Evolutionary conservation across 2,329 filamentous ascomycete species (phyloP).

Genomic region (Didymella sp.): DNA sequence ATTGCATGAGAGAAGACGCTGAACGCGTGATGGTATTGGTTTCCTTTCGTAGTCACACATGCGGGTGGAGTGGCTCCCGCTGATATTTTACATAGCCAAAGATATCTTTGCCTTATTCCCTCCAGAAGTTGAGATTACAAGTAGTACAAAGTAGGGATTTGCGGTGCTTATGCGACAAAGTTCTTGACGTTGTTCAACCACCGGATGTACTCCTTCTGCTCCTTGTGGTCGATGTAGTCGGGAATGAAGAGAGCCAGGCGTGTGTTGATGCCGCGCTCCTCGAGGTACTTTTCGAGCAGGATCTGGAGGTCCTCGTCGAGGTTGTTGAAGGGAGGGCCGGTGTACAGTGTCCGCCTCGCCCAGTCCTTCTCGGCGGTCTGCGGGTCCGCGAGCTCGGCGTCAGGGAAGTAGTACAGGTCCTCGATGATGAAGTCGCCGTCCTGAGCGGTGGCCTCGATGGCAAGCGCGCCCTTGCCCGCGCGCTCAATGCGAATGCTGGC

Average conservation of each 20-base stretch:
- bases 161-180: slow-evolving; percentile 69
- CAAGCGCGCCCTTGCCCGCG: slow-evolving; percentile 80
- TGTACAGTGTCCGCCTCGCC: slow-evolving; percentile 79
- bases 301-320: slow-evolving; percentile 95
- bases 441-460: slow-evolving; percentile 84
- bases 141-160: slow-evolving; percentile 27
- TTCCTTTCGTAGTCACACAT: slow-evolving; percentile 15
- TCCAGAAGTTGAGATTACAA: slow-evolving; percentile 23
- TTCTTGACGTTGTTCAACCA: slow-evolving; percentile 88
- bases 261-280: slow-evolving; percentile 90
- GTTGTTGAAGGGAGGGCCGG: slow-evolving; percentile 90
- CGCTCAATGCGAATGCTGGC: slow-evolving; percentile 91
- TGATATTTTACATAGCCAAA: slow-evolving; percentile 38
- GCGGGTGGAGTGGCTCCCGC: slow-evolving; percentile 12
- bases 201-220: slow-evolving; percentile 93
- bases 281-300: slow-evolving; percentile 89
- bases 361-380: slow-evolving; percentile 78
- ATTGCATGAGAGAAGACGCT: slow-evolving; percentile 1
- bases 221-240: slow-evolving; percentile 97
- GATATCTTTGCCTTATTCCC: slow-evolving; percentile 12
- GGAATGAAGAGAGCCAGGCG: slow-evolving; percentile 88
- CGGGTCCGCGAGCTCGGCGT: slow-evolving; percentile 77
- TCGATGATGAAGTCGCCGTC: slow-evolving; percentile 87
- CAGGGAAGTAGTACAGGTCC: slow-evolving; percentile 86
- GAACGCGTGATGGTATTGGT: slow-evolving; percentile 11